Evolutionary conservation across 345 rosid genomes (phyloP), one percentile per base, ranked within the genome.

Genomic region (Eucalyptus pauciflora): DNA sequence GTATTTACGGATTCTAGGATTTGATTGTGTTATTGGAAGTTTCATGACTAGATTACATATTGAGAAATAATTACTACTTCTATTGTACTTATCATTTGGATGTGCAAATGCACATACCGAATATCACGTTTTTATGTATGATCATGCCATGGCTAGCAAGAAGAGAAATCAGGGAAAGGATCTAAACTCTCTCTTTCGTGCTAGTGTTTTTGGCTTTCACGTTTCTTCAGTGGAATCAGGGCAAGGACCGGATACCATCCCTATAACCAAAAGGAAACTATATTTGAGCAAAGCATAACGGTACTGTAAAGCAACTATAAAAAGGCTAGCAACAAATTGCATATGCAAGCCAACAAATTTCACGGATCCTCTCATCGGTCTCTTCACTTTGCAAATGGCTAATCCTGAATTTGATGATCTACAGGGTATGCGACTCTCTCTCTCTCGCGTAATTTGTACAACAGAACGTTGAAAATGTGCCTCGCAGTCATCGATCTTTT

Each of bases 381-480:
- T 87, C 51, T 67, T 20, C 50, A 43, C 41, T 89, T 15, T 87
- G 79, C 48, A 89, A 89, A 91, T 91, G 93, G 90, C 89, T 25
- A 69, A 5, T 89, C 52, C 88, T 37, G 51, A 67, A 46, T 80
- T 76, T 52, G 86, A 88, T 80, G 60, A 33, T 31, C 88, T 64
- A 64, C 89, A 85, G 9, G 93, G 92, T 90, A 86, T 22, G 81
- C 14, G 17, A 24, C 62, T 58, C 64, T 58, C 64, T 56, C 62
- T 56, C 64, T 58, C 15, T 2, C 31, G 2, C 31, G 67, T 33
- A 69, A 33, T 69, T 31, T 71, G 46, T 71, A 71, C 7, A 37
- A 37, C 9, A 33, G 81, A 71, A 37, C 25, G 22, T 71, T 1
- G 25, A 71, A 71, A 33, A 71, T 37, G 25, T 71, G 25, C 45